Evolutionary conservation across 805 yeast genomes (phyloP).

Genomic region (Yarrowia deformans): DNA sequence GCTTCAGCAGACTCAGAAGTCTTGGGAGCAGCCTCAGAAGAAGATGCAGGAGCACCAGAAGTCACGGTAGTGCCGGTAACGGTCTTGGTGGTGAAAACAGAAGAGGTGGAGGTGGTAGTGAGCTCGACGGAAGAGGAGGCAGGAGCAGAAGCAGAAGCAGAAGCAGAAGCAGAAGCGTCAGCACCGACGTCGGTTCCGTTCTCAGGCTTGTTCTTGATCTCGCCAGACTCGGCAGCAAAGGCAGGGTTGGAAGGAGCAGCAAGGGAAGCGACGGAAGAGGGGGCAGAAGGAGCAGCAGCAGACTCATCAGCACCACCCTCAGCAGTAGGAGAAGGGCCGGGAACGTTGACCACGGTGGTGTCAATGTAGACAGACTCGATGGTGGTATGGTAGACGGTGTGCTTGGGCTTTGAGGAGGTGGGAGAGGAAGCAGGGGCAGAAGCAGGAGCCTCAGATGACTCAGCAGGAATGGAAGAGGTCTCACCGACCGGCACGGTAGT

Average conservation of each 20-base stretch:
- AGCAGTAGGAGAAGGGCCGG: conserved; percentile 11
- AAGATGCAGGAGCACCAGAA: neutral
- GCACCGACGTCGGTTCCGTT: neutral
- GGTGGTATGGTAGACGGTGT: conserved; percentile 26
- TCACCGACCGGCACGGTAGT: neutral
- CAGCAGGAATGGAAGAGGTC: neutral
- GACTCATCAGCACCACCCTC: neutral
- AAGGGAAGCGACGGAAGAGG: neutral
- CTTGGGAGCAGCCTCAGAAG: neutral
- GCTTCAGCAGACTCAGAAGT: neutral
- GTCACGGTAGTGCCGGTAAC: neutral
- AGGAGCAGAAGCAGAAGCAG: too few relatives aligned
- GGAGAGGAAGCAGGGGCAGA: neutral
- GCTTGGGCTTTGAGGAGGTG: conserved; percentile 7
- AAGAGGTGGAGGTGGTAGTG: conserved; percentile 14
- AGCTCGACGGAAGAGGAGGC: conserved; percentile 3
- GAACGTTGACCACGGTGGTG: conserved; percentile 12
- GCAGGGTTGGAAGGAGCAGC: neutral
- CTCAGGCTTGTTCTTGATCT: conserved; percentile 18
- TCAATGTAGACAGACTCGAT: conserved; percentile 9
- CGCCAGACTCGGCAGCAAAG: conserved; percentile 28
- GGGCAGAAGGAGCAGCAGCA: neutral
- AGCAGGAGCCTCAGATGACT: neutral
- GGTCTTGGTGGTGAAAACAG: conserved; percentile 7
- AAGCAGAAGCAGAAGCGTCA: neutral